Conservation (phyloP, 306 rosid species). For the Purshia tridentata region DNA sequence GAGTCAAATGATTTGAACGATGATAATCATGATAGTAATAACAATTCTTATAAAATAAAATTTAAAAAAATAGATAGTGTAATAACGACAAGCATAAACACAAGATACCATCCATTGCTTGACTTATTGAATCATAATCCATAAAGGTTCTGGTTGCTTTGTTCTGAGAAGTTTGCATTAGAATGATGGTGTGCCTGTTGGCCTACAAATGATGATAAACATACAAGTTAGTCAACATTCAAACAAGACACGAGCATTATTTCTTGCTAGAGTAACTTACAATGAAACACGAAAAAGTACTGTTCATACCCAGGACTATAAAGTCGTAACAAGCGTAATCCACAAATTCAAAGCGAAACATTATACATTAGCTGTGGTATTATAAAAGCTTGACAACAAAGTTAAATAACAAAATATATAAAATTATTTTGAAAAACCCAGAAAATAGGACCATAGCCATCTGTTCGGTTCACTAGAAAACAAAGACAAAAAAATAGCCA, state of each 20-base stretch:
- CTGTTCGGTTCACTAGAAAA: constrained; percentile 8
- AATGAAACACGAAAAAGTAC: background rate
- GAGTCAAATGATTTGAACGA: background rate
- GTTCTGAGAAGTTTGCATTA: constrained; percentile 84
- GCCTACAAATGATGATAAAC: constrained; percentile 49
- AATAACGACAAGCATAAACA: constrained; percentile 4
- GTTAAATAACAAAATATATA: background rate
- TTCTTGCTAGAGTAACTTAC: background rate
- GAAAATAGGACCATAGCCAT: background rate
- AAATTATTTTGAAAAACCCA: background rate
- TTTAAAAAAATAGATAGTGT: too few species aligned
- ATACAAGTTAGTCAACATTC: constrained; percentile 15
- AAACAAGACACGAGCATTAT: background rate
- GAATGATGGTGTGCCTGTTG: constrained; percentile 89
- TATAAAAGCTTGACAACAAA: background rate
- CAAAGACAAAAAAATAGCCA: background rate
- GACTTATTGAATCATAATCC: constrained; percentile 82
- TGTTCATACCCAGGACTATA: background rate
- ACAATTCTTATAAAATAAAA: background rate
- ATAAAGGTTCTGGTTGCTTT: constrained; percentile 87
- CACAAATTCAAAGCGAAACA: too few species aligned
- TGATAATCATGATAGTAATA: constrained; percentile 14
- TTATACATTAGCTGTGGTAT: background rate
- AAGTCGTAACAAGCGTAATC: background rate
- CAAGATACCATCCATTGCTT: constrained; percentile 88